Base-by-base conservation (phyloP, 164 flowering plant species). In the Litsea cubeba region DNA sequence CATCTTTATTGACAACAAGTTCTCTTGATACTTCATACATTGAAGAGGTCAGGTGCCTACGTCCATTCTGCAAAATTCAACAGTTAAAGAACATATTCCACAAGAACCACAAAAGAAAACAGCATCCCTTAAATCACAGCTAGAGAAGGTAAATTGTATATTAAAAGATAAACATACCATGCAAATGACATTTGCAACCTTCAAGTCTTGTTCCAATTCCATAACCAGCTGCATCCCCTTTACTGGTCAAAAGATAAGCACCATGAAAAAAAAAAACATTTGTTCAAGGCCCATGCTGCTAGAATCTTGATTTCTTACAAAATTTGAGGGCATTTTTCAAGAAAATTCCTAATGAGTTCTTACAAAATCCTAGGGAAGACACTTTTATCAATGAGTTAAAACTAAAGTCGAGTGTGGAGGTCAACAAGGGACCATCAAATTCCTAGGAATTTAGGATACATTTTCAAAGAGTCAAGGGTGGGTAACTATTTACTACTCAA, bases 221-320 rank as follows among this genome's bases (percentile, higher is more conserved):
- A 90, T 85, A 66, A 96, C 97, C 85, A 96, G 84, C 80, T 96
- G 83, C 98, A 96, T 96, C 82, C 99, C 99, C 91, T 90, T 94
- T 86, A 96, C 99, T 95, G 90, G 71, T 83, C 84, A 88, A 80
- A 54, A 81, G 79, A 74, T 68, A 87, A 78, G 68, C 68, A 71
- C 78, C 71, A 75, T 68, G 35, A 68, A 20, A 68, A 14, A 18
- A 84, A 18, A 68, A 35, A 84, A 77, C 51, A 71, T 58, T 68
- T 72, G 78, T 70, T 69, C 65, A 70, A 66, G 28, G 50, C 64
- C 46, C 26, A 40, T n/a, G 78, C 22, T 64, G 10, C 35, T 32
- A 70, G 67, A 72, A 74, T 32, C 20, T 23, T 50, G 26, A 50
- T 60, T 73, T 64, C 35, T 64, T 5, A 24, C 23, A 64, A 26